Conservation (phyloP, 345 rosid species). For the Lepidium sativum region DNA sequence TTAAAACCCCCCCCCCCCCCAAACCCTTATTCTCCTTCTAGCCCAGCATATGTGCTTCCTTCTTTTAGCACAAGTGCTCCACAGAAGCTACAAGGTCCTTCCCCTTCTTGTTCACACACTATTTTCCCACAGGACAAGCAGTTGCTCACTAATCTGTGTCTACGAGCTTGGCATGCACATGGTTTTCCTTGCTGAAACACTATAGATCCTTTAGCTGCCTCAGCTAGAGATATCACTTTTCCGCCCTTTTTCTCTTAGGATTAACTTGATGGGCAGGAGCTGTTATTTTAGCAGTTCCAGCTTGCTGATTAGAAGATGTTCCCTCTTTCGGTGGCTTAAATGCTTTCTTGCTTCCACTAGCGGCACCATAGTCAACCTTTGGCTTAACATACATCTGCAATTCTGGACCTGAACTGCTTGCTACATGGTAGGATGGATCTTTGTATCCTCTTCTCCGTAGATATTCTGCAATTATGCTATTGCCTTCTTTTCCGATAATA, state of each 20-base stretch:
- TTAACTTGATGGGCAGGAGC: constrained; percentile 26
- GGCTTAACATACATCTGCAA: constrained; percentile 77
- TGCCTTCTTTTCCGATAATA: constrained; percentile 74
- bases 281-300: constrained; percentile 22
- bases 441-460: constrained; percentile 58
- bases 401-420: constrained; percentile 38
- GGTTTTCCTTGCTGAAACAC: constrained; percentile 94
- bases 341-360: constrained; percentile 44
- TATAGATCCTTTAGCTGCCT: constrained; percentile 89
- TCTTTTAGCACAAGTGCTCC: constrained; percentile 86
- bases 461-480: constrained; percentile 66
- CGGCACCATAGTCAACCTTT: constrained; percentile 35
- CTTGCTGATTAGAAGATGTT: constrained; percentile 26
- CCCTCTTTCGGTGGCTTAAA: constrained; percentile 41
- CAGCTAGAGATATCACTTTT: constrained; percentile 79
- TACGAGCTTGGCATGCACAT: constrained; percentile 86
- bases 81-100: constrained; percentile 85
- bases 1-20: too few relatives aligned
- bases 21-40: constrained; percentile 51
- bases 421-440: constrained; percentile 26
- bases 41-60: constrained; percentile 80
- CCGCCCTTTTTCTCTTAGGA: constrained; percentile 83
- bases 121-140: constrained; percentile 97
- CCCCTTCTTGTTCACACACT: constrained; percentile 96
- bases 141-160: constrained; percentile 74